Evolutionary conservation across 2,329 filamentous ascomycete species (phyloP).

Genomic region (Hypomyces perniciosus): DNA sequence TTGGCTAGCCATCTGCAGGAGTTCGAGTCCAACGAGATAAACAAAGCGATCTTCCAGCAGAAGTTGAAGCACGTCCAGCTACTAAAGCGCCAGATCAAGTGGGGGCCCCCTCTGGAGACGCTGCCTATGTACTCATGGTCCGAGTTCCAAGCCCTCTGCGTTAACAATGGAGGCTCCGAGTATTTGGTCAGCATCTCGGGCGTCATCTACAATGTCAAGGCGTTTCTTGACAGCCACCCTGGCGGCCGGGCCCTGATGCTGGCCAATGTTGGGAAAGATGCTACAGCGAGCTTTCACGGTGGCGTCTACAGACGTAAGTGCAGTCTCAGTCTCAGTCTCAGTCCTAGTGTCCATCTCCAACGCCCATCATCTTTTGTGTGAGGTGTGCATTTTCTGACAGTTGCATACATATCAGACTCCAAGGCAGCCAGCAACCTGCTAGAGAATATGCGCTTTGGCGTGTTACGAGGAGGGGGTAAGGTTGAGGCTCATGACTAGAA

Average conservation of each 20-base stretch:
- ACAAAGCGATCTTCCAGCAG: slow-evolving; percentile 76
- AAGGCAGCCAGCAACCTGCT: slow-evolving; percentile 78
- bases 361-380: not conserved
- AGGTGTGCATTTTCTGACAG: not conserved
- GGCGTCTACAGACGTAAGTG: slow-evolving; percentile 61
- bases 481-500: slow-evolving; percentile 50
- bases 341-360: too few species aligned
- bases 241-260: slow-evolving; percentile 73
- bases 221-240: slow-evolving; percentile 74
- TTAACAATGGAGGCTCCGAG: slow-evolving; percentile 45
- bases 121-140: slow-evolving; percentile 74
- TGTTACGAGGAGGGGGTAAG: slow-evolving; percentile 71
- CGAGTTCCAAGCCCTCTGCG: slow-evolving; percentile 64
- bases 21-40: slow-evolving; percentile 78
- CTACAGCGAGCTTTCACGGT: slow-evolving; percentile 77
- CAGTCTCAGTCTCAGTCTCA: not conserved
- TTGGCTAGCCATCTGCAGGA: slow-evolving; percentile 75
- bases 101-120: slow-evolving; percentile 70
- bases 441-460: slow-evolving; percentile 73
- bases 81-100: slow-evolving; percentile 67
- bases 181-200: slow-evolving; percentile 65
- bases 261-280: slow-evolving; percentile 70
- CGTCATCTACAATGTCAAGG: slow-evolving; percentile 71
- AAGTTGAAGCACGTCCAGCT: slow-evolving; percentile 78
- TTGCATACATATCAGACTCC: slow-evolving; percentile 40